Evolutionary conservation across 805 yeast genomes (phyloP).

Genomic region (Yarrowia sp.): DNA sequence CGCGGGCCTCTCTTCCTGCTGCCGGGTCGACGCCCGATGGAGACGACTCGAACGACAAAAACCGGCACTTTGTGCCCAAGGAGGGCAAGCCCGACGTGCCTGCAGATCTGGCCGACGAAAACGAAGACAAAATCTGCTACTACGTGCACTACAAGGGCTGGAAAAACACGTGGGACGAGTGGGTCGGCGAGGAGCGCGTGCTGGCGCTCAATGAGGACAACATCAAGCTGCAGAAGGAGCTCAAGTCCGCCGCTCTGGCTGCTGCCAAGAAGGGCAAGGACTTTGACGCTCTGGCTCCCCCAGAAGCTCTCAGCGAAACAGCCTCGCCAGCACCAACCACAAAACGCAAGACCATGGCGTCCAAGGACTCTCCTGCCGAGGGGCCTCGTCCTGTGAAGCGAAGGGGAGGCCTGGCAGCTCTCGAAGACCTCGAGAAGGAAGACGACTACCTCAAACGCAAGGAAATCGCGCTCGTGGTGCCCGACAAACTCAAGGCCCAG

Average conservation of each 20-base stretch:
- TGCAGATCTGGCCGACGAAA: conserved; percentile 51
- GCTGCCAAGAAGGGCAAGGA: conserved; percentile 41
- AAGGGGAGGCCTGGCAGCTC: conserved; percentile 45
- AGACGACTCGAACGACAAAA: conserved; percentile 41
- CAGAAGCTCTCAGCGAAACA: conserved; percentile 38
- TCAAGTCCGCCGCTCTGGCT: conserved; percentile 59
- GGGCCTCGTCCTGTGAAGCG: conserved; percentile 41
- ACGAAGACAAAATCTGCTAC: conserved; percentile 56
- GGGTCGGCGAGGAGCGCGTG: conserved; percentile 79
- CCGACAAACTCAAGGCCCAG: conserved; percentile 69
- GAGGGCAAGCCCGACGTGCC: conserved; percentile 42
- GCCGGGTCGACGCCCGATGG: conserved; percentile 42
- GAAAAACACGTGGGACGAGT: conserved; percentile 96
- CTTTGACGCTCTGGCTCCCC: conserved; percentile 40
- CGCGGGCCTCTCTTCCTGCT: conserved; percentile 1
- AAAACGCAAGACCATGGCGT: conserved; percentile 43
- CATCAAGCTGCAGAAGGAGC: conserved; percentile 64
- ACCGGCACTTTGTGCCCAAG: conserved; percentile 32
- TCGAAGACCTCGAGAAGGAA: conserved; percentile 49
- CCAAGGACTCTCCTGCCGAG: conserved; percentile 36
- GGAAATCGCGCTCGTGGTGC: conserved; percentile 65
- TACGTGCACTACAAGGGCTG: conserved; percentile 92
- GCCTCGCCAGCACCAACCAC: conserved; percentile 23
- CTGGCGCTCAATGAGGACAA: conserved; percentile 74
- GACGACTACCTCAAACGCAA: conserved; percentile 51